phyloP scores from a whole-genome alignment of 306 rosid genomes.

The Carpinus fangiana region DNA sequence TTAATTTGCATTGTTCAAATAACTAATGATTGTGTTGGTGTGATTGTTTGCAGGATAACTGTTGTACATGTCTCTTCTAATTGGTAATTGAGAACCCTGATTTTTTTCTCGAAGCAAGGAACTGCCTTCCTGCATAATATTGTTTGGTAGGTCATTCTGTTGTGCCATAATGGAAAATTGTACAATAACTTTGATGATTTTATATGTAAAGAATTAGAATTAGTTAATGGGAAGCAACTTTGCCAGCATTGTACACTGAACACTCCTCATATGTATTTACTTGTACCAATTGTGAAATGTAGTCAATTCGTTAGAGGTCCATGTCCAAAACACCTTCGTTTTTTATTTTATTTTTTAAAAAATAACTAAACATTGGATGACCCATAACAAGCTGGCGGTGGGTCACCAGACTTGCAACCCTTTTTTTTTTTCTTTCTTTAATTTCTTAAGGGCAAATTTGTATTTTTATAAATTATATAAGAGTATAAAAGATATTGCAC shows the following conservation, averaged over 20 bases:
- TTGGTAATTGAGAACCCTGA: conserved; percentile 48
- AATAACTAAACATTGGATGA: too few relatives aligned
- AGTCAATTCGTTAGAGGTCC: conserved; percentile 20
- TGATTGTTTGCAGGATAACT: conserved; percentile 58
- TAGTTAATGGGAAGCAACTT: conserved; percentile 51
- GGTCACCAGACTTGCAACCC: too few relatives aligned
- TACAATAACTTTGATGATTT: conserved; percentile 45
- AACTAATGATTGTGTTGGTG: conserved; percentile 32
- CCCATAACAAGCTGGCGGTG: too few relatives aligned
- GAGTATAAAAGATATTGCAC: too few relatives aligned
- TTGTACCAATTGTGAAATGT: conserved; percentile 2
- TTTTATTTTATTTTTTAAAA: too few relatives aligned
- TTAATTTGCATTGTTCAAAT: conserved; percentile 4
- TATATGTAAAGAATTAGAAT: conserved; percentile 54
- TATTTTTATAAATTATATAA: too few relatives aligned
- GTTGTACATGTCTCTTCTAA: conserved; percentile 55
- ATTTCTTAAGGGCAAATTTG: too few relatives aligned
- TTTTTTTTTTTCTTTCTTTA: too few relatives aligned
- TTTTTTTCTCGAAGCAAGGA: conserved; percentile 53
- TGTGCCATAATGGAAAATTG: conserved; percentile 34
- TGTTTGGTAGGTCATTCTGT: conserved; percentile 44
- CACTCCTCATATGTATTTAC: conserved; percentile 17
- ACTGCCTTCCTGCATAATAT: conserved; percentile 39
- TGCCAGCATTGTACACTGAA: conserved; percentile 33
- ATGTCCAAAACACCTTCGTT: too few relatives aligned